Evolutionary conservation across 208 protist genomes (phyloP).

Genomic region (Herpetomonas tarakana): DNA sequence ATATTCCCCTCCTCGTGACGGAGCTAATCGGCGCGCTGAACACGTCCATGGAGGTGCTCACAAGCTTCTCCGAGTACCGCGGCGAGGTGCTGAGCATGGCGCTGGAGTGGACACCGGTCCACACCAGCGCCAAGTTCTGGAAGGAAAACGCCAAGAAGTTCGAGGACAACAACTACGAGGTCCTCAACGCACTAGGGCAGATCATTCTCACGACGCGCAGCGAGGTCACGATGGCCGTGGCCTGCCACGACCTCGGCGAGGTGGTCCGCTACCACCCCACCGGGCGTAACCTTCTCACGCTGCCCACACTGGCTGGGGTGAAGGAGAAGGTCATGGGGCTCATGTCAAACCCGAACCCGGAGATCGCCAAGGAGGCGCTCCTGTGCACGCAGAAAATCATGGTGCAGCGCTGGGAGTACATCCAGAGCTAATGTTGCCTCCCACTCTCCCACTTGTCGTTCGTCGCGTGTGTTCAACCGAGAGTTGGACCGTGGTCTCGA

Average conservation of each 20-base stretch:
- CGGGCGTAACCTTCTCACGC: constrained; percentile 69
- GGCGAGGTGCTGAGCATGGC: constrained; percentile 85
- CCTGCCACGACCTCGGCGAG: constrained; percentile 93
- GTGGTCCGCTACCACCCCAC: constrained; percentile 90
- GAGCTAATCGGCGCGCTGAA: constrained; percentile 67
- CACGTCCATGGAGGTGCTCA: constrained; percentile 87
- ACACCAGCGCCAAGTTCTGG: constrained; percentile 94
- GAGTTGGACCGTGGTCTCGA: no score
- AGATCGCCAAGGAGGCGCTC: constrained; percentile 88
- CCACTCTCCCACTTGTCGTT: no score
- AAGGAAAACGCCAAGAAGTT: constrained; percentile 89
- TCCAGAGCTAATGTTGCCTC: constrained; percentile 53
- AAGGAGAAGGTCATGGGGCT: constrained; percentile 83
- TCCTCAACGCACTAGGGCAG: constrained; percentile 84
- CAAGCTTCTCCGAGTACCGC: constrained; percentile 90
- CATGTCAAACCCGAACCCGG: constrained; percentile 76
- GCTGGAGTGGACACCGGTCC: constrained; percentile 92
- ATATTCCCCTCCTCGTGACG: constrained; percentile 77
- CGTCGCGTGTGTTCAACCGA: no score
- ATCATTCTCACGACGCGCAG: constrained; percentile 65
- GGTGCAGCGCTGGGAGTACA: constrained; percentile 93
- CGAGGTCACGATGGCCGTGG: constrained; percentile 73
- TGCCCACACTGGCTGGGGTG: constrained; percentile 70
- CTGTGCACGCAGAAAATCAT: constrained; percentile 93
- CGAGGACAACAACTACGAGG: constrained; percentile 89